Evolutionary conservation across 306 rosid genomes (phyloP).

Genomic region (Citrullus mucosospermus): DNA sequence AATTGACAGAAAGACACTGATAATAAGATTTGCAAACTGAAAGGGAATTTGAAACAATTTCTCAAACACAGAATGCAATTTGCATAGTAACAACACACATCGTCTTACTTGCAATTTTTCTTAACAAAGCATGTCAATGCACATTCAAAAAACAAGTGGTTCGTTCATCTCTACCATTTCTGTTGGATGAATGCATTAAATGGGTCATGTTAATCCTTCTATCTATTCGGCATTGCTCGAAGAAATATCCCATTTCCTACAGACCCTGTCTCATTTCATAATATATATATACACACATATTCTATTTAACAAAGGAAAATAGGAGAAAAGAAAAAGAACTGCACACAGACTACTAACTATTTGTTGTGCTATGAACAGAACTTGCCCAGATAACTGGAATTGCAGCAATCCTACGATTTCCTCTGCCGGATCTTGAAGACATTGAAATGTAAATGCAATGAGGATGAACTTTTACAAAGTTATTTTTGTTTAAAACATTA

Average conservation of each 20-base stretch:
- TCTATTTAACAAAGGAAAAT: neutral
- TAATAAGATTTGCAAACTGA: neutral
- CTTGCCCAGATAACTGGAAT: conserved; percentile 57
- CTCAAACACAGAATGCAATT: neutral
- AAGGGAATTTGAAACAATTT: neutral
- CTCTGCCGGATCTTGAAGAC: conserved; percentile 93
- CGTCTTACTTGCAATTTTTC: neutral
- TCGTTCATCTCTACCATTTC: neutral
- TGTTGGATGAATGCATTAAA: neutral
- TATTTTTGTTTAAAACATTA: neutral
- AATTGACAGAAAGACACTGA: too few species aligned
- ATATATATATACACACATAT: too few species aligned
- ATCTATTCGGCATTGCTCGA: neutral
- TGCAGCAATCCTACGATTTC: conserved; percentile 93
- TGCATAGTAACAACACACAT: neutral
- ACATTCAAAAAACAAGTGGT: neutral
- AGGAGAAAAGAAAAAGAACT: neutral
- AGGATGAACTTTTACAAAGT: neutral
- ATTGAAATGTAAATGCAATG: conserved; percentile 48
- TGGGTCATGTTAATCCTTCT: neutral
- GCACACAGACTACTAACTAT: neutral
- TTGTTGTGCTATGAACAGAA: conserved; percentile 33
- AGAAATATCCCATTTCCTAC: neutral
- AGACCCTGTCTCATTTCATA: neutral
- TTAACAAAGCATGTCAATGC: neutral